Conservation (phyloP, 2,329 filamentous ascomycete species). For the Ophiocordyceps unilateralis region DNA sequence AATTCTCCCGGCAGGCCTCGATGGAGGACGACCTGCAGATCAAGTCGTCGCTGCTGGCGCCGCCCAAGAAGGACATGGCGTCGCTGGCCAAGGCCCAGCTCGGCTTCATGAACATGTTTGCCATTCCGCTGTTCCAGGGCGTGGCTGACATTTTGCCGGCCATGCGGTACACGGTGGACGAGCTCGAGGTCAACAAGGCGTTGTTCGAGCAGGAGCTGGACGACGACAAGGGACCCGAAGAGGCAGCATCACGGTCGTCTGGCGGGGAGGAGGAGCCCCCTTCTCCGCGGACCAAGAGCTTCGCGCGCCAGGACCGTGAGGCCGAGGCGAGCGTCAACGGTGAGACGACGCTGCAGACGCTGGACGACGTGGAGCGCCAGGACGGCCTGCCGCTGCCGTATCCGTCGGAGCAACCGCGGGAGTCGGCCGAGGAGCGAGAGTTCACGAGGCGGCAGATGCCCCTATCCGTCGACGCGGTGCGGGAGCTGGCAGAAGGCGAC, state of each 20-base stretch:
- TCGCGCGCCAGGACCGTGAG: slow-evolving; percentile 13
- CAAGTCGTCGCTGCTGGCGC: slow-evolving; percentile 70
- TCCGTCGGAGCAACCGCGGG: background rate
- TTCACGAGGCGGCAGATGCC: slow-evolving; percentile 12
- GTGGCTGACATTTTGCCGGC: slow-evolving; percentile 73
- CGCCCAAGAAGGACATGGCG: slow-evolving; percentile 65
- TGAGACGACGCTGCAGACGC: slow-evolving; percentile 4
- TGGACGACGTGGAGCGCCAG: slow-evolving; percentile 7
- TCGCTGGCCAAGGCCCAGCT: slow-evolving; percentile 80
- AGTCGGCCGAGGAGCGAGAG: background rate
- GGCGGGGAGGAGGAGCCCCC: slow-evolving; percentile 22
- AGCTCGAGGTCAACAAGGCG: slow-evolving; percentile 60
- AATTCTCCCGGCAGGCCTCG: slow-evolving; percentile 80
- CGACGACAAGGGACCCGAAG: slow-evolving; percentile 36
- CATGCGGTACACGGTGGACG: slow-evolving; percentile 69
- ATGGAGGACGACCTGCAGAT: slow-evolving; percentile 86
- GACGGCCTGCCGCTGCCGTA: slow-evolving; percentile 10
- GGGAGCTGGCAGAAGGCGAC: slow-evolving; percentile 31
- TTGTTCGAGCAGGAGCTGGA: slow-evolving; percentile 55
- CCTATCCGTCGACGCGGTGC: slow-evolving; percentile 26
- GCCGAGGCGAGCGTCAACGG: slow-evolving; percentile 7
- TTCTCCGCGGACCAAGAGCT: slow-evolving; percentile 27
- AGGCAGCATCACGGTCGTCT: slow-evolving; percentile 10
- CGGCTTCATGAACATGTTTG: slow-evolving; percentile 93
- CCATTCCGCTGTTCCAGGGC: slow-evolving; percentile 76